Evolutionary conservation across 768 basidiomycete genomes (phyloP), one percentile per base, ranked within the genome.

Genomic region (Russula abietina): DNA sequence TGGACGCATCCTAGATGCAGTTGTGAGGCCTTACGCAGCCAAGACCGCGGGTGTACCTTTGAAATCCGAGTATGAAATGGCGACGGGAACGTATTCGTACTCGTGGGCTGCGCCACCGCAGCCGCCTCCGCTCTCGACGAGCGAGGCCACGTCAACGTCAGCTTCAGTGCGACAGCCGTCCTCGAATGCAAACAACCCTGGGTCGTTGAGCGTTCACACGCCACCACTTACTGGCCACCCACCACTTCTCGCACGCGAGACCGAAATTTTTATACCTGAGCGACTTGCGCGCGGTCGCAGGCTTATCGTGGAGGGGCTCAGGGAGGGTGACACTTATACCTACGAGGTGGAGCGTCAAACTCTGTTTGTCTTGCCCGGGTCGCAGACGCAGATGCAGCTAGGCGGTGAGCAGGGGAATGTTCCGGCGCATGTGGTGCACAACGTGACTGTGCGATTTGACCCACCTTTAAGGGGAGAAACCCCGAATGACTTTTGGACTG

Each of bases 1-100:
- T 3, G 89, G 79, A 0, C 79, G 95, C 19, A 85, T 95, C 50
- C 77, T 98, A 2, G 75, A 83, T 16, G 80, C 89, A 4, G 74
- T 97, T 56, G 92, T 96, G 28, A 84, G 96, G 2, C 96, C 96
- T 4, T 97, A 98, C 72, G 83, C 93, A 1, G 84, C 92, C 55
- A 96, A 95, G 72, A 89, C 88, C 0, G 90, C 93, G 1, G 96
- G 96, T 12, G 83, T 90, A 17, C 95, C 94, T 0, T 70, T 87
- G 10, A 75, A 74, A 6, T 87, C 88, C 68, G 78, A 83, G 19
- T 96, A 93, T 72, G 89, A 93, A 72, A 81, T 89, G 79, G 88
- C 83, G 59, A 85, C 83, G 0, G 88, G 89, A 2, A 71, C 73
- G 11, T 87, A 91, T 69, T 74, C 73, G 1, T 91, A 80, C 67